Conservation (phyloP, 352 stramenopile genomes). For the Phytophthora pinifolia region DNA sequence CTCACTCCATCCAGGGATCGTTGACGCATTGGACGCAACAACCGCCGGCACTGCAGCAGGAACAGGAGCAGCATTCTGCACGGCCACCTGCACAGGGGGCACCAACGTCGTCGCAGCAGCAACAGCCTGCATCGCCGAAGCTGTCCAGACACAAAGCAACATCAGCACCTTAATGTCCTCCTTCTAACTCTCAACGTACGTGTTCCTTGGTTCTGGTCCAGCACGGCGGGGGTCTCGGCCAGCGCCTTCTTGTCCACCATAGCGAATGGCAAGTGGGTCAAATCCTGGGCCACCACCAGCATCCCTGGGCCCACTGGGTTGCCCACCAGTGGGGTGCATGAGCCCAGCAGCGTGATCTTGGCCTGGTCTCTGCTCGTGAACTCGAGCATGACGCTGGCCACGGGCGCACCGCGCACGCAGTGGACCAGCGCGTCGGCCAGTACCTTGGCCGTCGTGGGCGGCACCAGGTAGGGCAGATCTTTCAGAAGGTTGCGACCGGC, state of each 20-base stretch:
- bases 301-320: constrained; percentile 79
- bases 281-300: constrained; percentile 78
- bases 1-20: constrained; percentile 80
- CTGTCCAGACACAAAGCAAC: constrained; percentile 18
- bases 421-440: constrained; percentile 61
- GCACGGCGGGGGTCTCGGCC: constrained; percentile 54
- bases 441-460: constrained; percentile 46
- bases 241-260: constrained; percentile 47
- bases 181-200: constrained; percentile 32
- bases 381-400: constrained; percentile 59
- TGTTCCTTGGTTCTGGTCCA: constrained; percentile 46
- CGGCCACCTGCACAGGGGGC: constrained; percentile 15
- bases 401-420: constrained; percentile 55
- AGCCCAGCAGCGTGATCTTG: constrained; percentile 65
- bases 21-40: constrained; percentile 60
- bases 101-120: constrained; percentile 3
- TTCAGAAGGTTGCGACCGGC: constrained; percentile 69
- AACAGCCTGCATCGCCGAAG: constrained; percentile 21
- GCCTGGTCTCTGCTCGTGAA: constrained; percentile 56
- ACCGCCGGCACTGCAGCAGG: constrained; percentile 14
- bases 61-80: constrained; percentile 17
- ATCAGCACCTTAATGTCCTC: not conserved
- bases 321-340: constrained; percentile 70
- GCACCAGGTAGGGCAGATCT: constrained; percentile 73
- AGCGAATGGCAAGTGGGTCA: constrained; percentile 47